Base-by-base conservation (phyloP, 2,329 filamentous ascomycete genomes). In the Cadophora sp. region DNA sequence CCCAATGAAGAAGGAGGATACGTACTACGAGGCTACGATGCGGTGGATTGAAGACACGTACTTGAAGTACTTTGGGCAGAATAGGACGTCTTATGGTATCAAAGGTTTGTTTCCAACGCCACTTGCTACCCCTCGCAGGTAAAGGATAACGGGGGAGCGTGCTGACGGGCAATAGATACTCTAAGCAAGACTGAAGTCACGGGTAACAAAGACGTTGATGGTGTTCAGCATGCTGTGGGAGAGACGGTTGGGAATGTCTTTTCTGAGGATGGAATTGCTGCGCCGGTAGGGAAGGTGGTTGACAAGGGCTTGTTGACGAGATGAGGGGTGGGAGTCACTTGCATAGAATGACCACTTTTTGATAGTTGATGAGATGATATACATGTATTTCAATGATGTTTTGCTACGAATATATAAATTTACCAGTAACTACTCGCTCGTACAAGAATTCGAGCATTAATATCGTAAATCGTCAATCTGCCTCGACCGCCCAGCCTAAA, bases 31-130 rank as follows among this genome's bases (percentile, higher is more conserved):
- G 11, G 64, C 67, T 16, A 65, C 68, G 9, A 69, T 67, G 71
- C 69, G 67, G 12, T 77, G 75, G 74, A 66, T 76, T 14, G 75
- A 77, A 58, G 73, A 76, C 59, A 77, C 73, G 3, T 77, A 77
- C 56, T 68, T 76, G 34, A 68, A 69, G 43, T 76, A 70, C 50
- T 76, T 76, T 66, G 75, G 75, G 0, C 72, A 77, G 65, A 77
- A 77, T 48, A 62, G 75, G 14, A 71, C 74, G 4, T 73, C 71
- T 0, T 77, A 76, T 48, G 73, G 72, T 12, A 62, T 73, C 2
- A 77, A 77, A 73, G 74, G 75, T 75, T 40, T 8, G 27, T 48
- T 65, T 43, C 19, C 26, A 53, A n/a, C n/a, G n/a, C n/a, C n/a
- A n/a, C n/a, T n/a, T n/a, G n/a, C n/a, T n/a, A n/a, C n/a, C n/a